Evolutionary conservation across 2,329 filamentous ascomycete species (phyloP).

Genomic region (Botryotinia globosa): DNA sequence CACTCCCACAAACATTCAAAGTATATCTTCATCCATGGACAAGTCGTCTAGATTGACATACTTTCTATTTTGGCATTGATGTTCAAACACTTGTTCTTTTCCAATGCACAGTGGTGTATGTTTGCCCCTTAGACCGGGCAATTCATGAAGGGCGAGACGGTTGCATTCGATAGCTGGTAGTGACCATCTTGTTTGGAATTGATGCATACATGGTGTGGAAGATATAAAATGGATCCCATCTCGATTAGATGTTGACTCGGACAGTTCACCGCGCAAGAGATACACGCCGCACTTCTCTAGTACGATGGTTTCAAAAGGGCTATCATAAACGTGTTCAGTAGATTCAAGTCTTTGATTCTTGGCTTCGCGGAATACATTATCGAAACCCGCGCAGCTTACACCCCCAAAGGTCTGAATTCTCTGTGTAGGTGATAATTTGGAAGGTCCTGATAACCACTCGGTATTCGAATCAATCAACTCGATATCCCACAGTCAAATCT

Average conservation of each 20-base stretch:
- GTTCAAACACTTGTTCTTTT: neutral
- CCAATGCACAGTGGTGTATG: no score
- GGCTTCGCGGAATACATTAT: neutral
- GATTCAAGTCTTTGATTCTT: neutral
- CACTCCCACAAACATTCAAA: neutral
- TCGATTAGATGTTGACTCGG: neutral
- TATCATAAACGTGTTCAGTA: neutral
- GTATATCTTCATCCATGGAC: neutral
- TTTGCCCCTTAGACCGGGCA: neutral
- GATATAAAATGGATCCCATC: neutral
- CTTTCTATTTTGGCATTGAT: neutral
- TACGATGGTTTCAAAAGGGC: neutral
- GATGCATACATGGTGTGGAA: no score
- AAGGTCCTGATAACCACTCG: neutral
- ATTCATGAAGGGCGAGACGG: neutral
- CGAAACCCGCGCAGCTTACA: no score
- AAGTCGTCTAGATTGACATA: neutral
- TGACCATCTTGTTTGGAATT: neutral
- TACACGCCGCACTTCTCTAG: no score
- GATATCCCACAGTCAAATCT: neutral
- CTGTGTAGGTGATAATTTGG: neutral
- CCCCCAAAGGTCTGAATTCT: neutral
- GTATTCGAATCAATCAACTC: neutral
- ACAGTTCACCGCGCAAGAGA: no score
- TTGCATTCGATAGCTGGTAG: neutral